phyloP scores from a whole-genome alignment of 139 green algal genomes.

The Pseudopediastrum boryanum region DNA sequence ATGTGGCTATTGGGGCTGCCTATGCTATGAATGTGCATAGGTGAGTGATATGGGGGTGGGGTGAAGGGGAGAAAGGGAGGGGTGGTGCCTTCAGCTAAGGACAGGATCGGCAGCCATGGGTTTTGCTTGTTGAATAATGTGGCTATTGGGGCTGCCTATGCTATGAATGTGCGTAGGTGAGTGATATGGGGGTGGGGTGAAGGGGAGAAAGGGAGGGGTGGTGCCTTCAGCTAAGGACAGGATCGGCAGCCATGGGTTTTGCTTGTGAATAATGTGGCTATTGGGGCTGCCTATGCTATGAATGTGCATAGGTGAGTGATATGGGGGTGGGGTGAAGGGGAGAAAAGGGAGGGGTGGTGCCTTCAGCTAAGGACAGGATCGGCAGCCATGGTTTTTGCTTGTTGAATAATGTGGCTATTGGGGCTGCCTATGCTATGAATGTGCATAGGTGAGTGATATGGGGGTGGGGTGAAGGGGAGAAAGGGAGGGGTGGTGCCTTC shows the following conservation, averaged over 20 bases:
- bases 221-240: too few relatives aligned
- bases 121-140: constrained; percentile 98
- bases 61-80: not conserved
- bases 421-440: constrained; percentile 85
- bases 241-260: constrained; percentile 97
- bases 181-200: not conserved
- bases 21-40: constrained; percentile 87
- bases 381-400: constrained; percentile 97
- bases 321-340: not conserved
- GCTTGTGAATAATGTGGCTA: constrained; percentile 94
- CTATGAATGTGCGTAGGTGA: constrained; percentile 75
- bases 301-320: constrained; percentile 65
- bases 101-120: too few relatives aligned
- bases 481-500: not conserved
- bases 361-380: too few relatives aligned
- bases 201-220: not conserved
- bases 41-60: constrained; percentile 13
- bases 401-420: constrained; percentile 94
- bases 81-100: too few relatives aligned
- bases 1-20: constrained; percentile 87
- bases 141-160: constrained; percentile 90
- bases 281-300: constrained; percentile 89
- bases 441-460: constrained; percentile 63
- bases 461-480: not conserved
- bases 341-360: not conserved